Conservation (phyloP, 78 protist species). For the Protostelium mycophagum region DNA sequence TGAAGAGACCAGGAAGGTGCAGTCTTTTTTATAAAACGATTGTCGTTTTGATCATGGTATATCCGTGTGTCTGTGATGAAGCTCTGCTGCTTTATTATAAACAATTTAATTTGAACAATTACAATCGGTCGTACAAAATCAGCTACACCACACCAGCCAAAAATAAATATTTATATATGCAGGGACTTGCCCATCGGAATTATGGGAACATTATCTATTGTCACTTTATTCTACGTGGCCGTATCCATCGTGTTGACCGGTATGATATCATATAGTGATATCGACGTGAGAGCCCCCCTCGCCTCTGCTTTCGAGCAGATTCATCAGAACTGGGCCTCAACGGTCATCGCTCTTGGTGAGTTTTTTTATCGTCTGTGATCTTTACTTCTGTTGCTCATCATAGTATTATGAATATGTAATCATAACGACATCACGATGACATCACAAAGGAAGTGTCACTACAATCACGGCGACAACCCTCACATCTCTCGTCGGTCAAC, state of each 20-base stretch:
- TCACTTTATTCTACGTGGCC: conserved; percentile 41
- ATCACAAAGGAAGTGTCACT: conserved; percentile 33
- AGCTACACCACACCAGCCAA: no score
- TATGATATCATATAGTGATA: conserved; percentile 6
- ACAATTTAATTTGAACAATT: no score
- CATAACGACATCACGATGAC: not conserved
- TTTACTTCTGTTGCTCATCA: no score
- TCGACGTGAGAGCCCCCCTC: not conserved
- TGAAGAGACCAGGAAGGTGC: conserved; percentile 54
- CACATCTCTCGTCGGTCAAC: conserved; percentile 60
- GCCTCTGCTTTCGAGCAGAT: not conserved
- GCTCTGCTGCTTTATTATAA: no score
- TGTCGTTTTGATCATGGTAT: no score
- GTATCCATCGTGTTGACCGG: conserved; percentile 59
- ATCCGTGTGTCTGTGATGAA: no score
- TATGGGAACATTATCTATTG: conserved; percentile 37
- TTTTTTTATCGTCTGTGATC: conserved; percentile 5
- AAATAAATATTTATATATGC: no score
- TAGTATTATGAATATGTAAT: no score
- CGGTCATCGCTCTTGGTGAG: conserved; percentile 24
- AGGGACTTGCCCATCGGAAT: conserved; percentile 71
- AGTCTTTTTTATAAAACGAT: no score
- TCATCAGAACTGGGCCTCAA: not conserved
- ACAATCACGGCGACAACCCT: conserved; percentile 61
- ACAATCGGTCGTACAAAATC: no score